phyloP scores from a whole-genome alignment of 2,329 filamentous ascomycete species.

The Exophiala xenobiotica region DNA sequence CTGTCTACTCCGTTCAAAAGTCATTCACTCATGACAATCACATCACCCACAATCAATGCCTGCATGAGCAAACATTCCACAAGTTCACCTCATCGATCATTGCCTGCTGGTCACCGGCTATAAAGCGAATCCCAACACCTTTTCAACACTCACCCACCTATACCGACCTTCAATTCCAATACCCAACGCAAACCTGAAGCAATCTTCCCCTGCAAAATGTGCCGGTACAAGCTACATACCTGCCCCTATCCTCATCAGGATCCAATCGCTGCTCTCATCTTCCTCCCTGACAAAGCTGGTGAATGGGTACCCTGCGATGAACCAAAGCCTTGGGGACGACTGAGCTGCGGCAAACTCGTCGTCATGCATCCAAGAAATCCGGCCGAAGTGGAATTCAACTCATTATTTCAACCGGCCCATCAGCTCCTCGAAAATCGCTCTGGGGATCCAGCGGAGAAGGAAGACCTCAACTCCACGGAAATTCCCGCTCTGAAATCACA shows the following conservation, averaged over 20 bases:
- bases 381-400: neutral
- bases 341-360: constrained; percentile 21
- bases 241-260: constrained; percentile 25
- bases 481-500: neutral
- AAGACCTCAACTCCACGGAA: neutral
- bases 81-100: neutral
- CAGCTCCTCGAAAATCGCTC: constrained; percentile 7
- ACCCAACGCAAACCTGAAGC: neutral
- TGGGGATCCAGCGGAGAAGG: neutral
- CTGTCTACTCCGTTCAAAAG: too few relatives aligned
- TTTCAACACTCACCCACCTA: too few relatives aligned
- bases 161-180: too few relatives aligned
- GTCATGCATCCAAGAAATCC: constrained; percentile 15
- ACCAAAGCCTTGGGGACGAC: constrained; percentile 22
- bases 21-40: too few relatives aligned
- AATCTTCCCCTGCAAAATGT: constrained; percentile 11
- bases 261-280: constrained; percentile 18
- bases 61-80: neutral
- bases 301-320: constrained; percentile 17
- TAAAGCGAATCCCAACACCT: too few relatives aligned
- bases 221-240: constrained; percentile 17
- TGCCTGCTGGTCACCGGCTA: too few relatives aligned
- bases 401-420: neutral
- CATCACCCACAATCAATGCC: neutral
- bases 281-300: constrained; percentile 12